A percentile compares a stretch with the other conserved stretches of the same genome.
Conservation (phyloP, 2,329 filamentous ascomycete species). For the Trichoderma koningii region DNA sequence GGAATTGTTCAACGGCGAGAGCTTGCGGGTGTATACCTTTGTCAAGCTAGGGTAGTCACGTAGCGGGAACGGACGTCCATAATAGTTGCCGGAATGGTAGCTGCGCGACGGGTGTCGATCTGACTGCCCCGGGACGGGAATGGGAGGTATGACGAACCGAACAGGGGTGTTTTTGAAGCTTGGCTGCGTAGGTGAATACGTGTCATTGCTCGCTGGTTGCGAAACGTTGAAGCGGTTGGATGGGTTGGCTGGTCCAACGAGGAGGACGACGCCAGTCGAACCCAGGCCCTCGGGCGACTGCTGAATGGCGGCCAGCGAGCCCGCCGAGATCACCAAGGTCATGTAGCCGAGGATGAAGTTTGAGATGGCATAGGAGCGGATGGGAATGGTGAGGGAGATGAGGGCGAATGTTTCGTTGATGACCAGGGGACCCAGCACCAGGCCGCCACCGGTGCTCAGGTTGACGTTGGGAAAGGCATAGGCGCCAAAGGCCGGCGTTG, state of each 20-base stretch:
- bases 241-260: slow-evolving; percentile 66
- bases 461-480: slow-evolving; percentile 53
- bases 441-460: slow-evolving; percentile 54
- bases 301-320: slow-evolving; percentile 63
- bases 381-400: slow-evolving; percentile 77
- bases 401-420: slow-evolving; percentile 74
- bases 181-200: slow-evolving; percentile 43
- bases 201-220: slow-evolving; percentile 50
- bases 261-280: slow-evolving; percentile 66
- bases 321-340: slow-evolving; percentile 73
- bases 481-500: slow-evolving; percentile 48
- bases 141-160: slow-evolving; percentile 63
- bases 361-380: slow-evolving; percentile 61
- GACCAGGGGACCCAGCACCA: slow-evolving; percentile 76
- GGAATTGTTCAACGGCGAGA: slow-evolving; percentile 61
- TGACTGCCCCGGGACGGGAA: slow-evolving; percentile 40
- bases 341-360: slow-evolving; percentile 77
- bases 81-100: slow-evolving; percentile 42
- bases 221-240: slow-evolving; percentile 64
- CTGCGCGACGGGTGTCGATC: slow-evolving; percentile 50
- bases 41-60: slow-evolving; percentile 64
- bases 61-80: slow-evolving; percentile 59
- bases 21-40: slow-evolving; percentile 56
- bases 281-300: slow-evolving; percentile 70
- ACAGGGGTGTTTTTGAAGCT: slow-evolving; percentile 50